Evolutionary conservation across 768 basidiomycete genomes (phyloP).

Genomic region (Mycena leptocephala): DNA sequence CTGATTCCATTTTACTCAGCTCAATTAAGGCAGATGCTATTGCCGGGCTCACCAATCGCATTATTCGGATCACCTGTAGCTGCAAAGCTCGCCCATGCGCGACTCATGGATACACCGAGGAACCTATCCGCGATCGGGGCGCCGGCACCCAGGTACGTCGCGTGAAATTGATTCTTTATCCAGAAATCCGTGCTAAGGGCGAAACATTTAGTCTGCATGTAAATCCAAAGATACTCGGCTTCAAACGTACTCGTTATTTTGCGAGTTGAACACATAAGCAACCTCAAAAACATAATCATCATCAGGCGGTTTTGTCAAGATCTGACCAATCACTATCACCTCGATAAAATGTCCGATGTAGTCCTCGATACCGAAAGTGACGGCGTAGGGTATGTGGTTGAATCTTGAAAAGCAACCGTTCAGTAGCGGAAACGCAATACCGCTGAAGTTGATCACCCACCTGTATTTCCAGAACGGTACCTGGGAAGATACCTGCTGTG

Average conservation of each 20-base stretch:
- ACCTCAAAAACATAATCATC: background rate
- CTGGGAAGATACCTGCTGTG: background rate
- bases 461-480: background rate
- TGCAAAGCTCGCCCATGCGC: conserved; percentile 8
- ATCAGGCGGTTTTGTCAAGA: background rate
- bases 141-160: background rate
- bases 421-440: background rate
- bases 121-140: conserved; percentile 4
- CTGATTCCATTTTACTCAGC: background rate
- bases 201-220: background rate
- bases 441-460: background rate
- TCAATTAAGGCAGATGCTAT: background rate
- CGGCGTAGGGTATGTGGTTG: background rate
- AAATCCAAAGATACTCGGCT: background rate
- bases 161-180: background rate
- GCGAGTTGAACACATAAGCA: conserved; percentile 2
- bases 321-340: background rate
- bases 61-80: conserved; percentile 12
- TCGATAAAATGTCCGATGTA: background rate
- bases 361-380: background rate
- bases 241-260: background rate
- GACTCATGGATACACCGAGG: conserved; percentile 11
- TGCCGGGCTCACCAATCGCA: background rate
- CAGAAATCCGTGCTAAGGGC: background rate
- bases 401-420: background rate